Percentiles rank a stretch among this genome's conserved stretches.
Conservation (phyloP, 331 rosid species). For the Arachis monticola region DNA sequence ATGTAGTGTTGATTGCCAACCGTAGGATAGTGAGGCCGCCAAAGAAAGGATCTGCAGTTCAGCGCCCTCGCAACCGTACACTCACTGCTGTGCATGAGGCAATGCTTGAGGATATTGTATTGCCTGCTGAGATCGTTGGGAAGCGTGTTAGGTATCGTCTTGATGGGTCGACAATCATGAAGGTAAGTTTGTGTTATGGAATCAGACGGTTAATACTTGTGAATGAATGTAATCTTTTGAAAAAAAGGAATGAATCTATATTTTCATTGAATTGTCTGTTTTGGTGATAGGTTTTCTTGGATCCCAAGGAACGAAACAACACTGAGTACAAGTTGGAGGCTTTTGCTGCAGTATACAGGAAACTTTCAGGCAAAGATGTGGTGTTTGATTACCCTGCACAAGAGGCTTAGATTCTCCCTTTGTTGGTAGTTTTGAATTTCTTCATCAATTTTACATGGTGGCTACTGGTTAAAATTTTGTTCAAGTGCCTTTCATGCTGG, state of each 20-base stretch:
- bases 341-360: conserved; percentile 83
- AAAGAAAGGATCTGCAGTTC: conserved; percentile 91
- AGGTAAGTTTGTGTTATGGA: conserved; percentile 50
- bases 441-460: too few relatives aligned
- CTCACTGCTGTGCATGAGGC: conserved; percentile 96
- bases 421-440: not conserved
- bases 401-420: conserved; percentile 61
- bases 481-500: too few relatives aligned
- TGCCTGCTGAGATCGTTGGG: conserved; percentile 95
- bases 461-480: too few relatives aligned
- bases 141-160: conserved; percentile 74
- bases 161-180: conserved; percentile 93
- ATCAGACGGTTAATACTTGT: too few relatives aligned
- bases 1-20: conserved; percentile 79
- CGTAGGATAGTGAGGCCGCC: conserved; percentile 91
- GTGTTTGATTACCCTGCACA: conserved; percentile 78
- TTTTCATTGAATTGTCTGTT: not conserved
- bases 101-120: conserved; percentile 81
- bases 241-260: not conserved
- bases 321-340: conserved; percentile 89
- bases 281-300: conserved; percentile 74
- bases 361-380: conserved; percentile 87
- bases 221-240: too few relatives aligned
- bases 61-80: conserved; percentile 89
- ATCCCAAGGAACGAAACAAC: conserved; percentile 87